A percentile compares a stretch with the other conserved stretches of the same genome.
These are phyloP conservation scores for Lactarius evosmus DNA, from an alignment of 768 basidiomycete genomes.

Conservation along the genomic window DNA sequence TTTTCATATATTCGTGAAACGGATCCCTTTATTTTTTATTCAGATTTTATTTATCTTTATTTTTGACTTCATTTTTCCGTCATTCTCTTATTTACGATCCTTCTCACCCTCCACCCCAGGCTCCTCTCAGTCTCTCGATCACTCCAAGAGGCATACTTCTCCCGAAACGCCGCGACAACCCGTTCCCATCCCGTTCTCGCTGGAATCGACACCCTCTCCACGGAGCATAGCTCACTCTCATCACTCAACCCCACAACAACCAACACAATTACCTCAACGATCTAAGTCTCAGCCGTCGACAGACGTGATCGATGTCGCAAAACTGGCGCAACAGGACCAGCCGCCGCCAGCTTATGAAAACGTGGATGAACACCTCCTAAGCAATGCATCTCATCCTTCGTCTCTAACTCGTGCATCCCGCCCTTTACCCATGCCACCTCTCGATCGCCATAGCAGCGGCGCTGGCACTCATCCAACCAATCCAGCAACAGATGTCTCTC, in stretches of 20 bases:
- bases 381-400: slow-evolving; percentile 10
- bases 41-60: neutral
- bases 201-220: neutral
- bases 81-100: neutral
- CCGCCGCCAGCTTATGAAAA: slow-evolving; percentile 28
- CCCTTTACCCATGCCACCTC: slow-evolving; percentile 19
- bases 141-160: neutral
- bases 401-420: slow-evolving; percentile 21
- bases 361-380: slow-evolving; percentile 16
- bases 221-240: slow-evolving; percentile 12
- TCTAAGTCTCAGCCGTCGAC: slow-evolving; percentile 17
- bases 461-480: neutral
- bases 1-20: slow-evolving; percentile 1
- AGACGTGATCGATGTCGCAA: slow-evolving; percentile 27
- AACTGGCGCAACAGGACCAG: slow-evolving; percentile 26
- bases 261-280: slow-evolving; percentile 5
- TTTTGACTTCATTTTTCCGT: neutral
- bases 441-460: slow-evolving; percentile 6
- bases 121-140: slow-evolving; percentile 1
- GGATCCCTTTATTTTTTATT: slow-evolving; percentile 2
- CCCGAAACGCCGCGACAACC: neutral
- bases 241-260: slow-evolving; percentile 23
- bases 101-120: neutral
- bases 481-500: neutral
- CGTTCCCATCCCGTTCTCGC: slow-evolving; percentile 6